These are phyloP conservation scores for Yamadazyma sp. DNA, from an alignment of 1,139 yeast species.

Conservation along the genomic window DNA sequence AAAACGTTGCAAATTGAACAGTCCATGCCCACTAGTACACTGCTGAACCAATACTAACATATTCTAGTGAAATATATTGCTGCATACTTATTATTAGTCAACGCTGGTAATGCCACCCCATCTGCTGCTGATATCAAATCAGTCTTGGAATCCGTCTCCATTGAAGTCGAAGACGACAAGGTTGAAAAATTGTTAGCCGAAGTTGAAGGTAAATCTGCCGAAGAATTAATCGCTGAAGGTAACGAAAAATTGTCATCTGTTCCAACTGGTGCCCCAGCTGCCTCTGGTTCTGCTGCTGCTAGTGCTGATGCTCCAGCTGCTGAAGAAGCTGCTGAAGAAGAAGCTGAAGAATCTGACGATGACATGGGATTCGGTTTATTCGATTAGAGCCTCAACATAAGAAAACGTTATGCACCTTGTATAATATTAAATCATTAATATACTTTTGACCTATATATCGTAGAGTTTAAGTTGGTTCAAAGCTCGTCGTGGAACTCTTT, in stretches of 20 bases:
- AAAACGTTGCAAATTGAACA: too few species aligned
- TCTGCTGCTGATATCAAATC: slow-evolving; percentile 88
- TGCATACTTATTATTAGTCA: slow-evolving; percentile 66
- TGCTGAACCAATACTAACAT: slow-evolving; percentile 13
- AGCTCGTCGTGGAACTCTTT: slow-evolving; percentile 62
- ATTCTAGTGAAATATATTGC: slow-evolving; percentile 59
- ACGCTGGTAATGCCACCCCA: slow-evolving; percentile 76
- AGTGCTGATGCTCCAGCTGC: slow-evolving; percentile 70
- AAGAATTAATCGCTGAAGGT: slow-evolving; percentile 95
- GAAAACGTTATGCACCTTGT: slow-evolving; percentile 10
- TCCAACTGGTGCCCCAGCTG: slow-evolving; percentile 97
- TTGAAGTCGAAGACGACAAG: slow-evolving; percentile 92
- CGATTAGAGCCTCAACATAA: slow-evolving; percentile 32
- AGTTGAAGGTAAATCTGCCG: slow-evolving; percentile 90
- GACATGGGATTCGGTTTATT: slow-evolving; percentile 57
- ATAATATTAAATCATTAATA: slow-evolving; percentile 12
- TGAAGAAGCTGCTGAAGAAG: slow-evolving; percentile 67
- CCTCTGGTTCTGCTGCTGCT: slow-evolving; percentile 69
- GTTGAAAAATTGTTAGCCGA: slow-evolving; percentile 81
- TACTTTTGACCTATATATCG: slow-evolving; percentile 4
- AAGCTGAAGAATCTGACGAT: slow-evolving; percentile 57
- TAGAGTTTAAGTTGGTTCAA: slow-evolving; percentile 17
- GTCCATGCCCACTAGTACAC: too few species aligned
- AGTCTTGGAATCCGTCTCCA: slow-evolving; percentile 90
- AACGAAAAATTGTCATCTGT: slow-evolving; percentile 92